Conservation (phyloP, 345 rosid species). For the Theobroma cacao region DNA sequence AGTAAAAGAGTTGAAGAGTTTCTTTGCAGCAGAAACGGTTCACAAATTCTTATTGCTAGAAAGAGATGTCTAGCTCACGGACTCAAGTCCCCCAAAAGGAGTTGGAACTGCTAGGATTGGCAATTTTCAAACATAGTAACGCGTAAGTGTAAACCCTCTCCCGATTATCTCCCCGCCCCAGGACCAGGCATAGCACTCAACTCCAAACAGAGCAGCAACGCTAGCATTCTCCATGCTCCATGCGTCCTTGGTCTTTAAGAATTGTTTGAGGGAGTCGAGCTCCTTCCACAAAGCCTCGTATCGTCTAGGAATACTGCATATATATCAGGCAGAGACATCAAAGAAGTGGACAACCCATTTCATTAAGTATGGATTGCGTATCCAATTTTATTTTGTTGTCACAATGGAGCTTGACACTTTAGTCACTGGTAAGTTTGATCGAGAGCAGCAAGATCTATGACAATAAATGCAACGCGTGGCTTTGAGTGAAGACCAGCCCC, state of each 20-base stretch:
- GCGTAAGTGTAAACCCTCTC: slow-evolving; percentile 50
- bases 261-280: slow-evolving; percentile 30
- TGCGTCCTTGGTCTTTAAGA: slow-evolving; percentile 38
- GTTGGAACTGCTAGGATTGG: background rate
- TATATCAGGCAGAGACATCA: background rate
- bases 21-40: background rate
- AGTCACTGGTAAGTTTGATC: no score
- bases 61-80: background rate
- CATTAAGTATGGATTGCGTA: background rate
- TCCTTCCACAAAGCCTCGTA: slow-evolving; percentile 50
- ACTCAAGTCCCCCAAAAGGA: no score
- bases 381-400: no score
- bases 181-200: slow-evolving; percentile 53
- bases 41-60: background rate
- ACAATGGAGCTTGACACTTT: no score
- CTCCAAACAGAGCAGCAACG: slow-evolving; percentile 47
- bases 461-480: no score
- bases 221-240: slow-evolving; percentile 48
- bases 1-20: background rate
- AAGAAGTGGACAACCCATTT: background rate
- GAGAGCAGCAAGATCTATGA: no score
- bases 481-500: no score
- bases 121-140: slow-evolving; percentile 32
- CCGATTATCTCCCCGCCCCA: slow-evolving; percentile 52
- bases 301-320: slow-evolving; percentile 1